Conservation (phyloP, 768 basidiomycete species). For the Kwoniella botswanensis region DNA sequence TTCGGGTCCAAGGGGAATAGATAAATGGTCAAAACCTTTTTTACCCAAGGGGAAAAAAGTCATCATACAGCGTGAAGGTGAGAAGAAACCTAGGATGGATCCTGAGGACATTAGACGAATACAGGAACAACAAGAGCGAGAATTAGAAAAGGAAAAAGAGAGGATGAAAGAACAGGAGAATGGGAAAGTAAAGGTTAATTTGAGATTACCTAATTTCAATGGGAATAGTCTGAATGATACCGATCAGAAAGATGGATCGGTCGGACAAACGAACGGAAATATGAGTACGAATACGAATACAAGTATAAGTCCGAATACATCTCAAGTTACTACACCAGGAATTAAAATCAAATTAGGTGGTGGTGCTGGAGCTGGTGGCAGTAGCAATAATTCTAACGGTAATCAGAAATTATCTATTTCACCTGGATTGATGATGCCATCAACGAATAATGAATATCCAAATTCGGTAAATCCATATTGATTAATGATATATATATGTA, state of each 20-base stretch:
- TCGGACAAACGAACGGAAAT: background rate
- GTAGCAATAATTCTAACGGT: background rate
- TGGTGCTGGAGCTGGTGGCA: too few relatives aligned
- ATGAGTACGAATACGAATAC: background rate
- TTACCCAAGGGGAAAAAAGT: constrained; percentile 48
- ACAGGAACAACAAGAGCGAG: constrained; percentile 6
- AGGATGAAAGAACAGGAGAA: constrained; percentile 1
- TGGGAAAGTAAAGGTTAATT: constrained; percentile 16
- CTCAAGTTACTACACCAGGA: background rate
- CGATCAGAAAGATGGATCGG: background rate
- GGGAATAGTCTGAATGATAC: background rate
- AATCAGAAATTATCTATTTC: constrained; percentile 9
- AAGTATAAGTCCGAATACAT: background rate
- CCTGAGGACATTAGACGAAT: constrained; percentile 2
- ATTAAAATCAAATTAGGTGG: constrained; percentile 11
- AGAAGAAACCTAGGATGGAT: constrained; percentile 31
- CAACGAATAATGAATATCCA: constrained; percentile 3
- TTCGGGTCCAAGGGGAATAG: constrained; percentile 36
- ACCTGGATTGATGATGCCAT: background rate
- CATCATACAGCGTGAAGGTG: constrained; percentile 34
- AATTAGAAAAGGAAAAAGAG: constrained; percentile 4
- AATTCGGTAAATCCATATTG: constrained; percentile 4
- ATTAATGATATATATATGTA: background rate
- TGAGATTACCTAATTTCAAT: constrained; percentile 19
- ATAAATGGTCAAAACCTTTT: constrained; percentile 37